These are phyloP conservation scores for Neospermospora avenae DNA, from an alignment of 2,329 filamentous ascomycete species.

Conservation along the genomic window DNA sequence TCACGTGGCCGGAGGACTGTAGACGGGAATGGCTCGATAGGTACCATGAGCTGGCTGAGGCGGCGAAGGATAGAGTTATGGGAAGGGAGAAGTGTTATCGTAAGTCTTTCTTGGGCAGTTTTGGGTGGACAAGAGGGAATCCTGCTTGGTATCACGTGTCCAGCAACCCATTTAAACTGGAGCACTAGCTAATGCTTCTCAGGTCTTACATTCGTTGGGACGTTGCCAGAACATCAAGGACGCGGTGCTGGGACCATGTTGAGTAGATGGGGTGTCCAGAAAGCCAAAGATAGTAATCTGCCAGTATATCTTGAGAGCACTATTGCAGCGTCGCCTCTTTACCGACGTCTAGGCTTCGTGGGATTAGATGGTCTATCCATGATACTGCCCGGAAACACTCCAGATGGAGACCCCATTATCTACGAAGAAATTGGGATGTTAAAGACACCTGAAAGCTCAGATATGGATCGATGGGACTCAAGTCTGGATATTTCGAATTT, in stretches of 20 bases:
- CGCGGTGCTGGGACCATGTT: conserved; percentile 29
- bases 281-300: conserved; percentile 20
- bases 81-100: conserved; percentile 26
- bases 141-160: not conserved
- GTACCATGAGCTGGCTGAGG: conserved; percentile 24
- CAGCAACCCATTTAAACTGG: not conserved
- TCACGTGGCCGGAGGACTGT: conserved; percentile 24
- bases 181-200: not conserved
- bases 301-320: conserved; percentile 32
- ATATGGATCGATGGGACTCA: conserved; percentile 28
- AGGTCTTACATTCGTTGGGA: conserved; percentile 31
- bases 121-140: no score
- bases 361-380: conserved; percentile 26
- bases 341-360: conserved; percentile 25
- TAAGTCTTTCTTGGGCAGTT: conserved; percentile 15
- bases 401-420: conserved; percentile 12
- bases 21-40: conserved; percentile 19
- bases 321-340: conserved; percentile 23
- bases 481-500: conserved; percentile 29
- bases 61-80: conserved; percentile 23
- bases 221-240: conserved; percentile 22
- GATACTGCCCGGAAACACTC: conserved; percentile 14
- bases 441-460: conserved; percentile 18
- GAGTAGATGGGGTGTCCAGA: conserved; percentile 27
- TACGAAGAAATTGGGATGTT: conserved; percentile 32